A percentile compares a stretch with the other conserved stretches of the same genome.
These are phyloP conservation scores for Botrytis hyacinthi DNA, from an alignment of 2,329 filamentous ascomycete genomes.

Conservation along the genomic window DNA sequence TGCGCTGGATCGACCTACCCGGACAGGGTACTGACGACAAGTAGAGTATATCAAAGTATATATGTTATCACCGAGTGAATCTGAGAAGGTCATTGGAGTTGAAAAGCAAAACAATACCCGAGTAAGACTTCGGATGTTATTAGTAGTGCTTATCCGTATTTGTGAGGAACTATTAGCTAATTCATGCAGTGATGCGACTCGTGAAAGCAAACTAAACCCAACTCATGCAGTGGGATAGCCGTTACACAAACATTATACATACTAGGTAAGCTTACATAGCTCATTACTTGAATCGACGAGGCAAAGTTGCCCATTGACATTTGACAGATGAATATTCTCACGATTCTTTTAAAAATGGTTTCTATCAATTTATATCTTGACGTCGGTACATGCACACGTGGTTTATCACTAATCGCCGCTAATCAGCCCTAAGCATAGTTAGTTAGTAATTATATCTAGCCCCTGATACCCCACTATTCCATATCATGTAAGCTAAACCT, in stretches of 20 bases:
- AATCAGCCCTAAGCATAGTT: constrained; percentile 16
- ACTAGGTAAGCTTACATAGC: neutral
- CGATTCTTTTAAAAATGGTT: neutral
- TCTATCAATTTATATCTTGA: constrained; percentile 18
- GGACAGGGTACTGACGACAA: neutral
- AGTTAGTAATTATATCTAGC: neutral
- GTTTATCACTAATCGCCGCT: constrained; percentile 11
- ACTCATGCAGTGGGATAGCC: neutral
- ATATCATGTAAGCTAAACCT: neutral
- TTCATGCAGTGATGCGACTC: neutral
- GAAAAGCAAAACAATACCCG: neutral
- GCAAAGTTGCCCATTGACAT: neutral
- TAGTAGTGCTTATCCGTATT: constrained; percentile 3
- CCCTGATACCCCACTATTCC: neutral
- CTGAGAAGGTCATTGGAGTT: neutral
- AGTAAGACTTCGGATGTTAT: neutral
- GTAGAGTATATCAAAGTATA: neutral
- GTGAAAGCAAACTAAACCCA: neutral
- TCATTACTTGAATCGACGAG: neutral
- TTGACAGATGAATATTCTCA: neutral
- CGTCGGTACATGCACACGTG: neutral
- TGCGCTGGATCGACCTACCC: neutral
- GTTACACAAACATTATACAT: neutral
- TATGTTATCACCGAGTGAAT: neutral
- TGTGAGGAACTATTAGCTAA: neutral